Base-by-base conservation (phyloP, 2,329 filamentous ascomycete species). In the Ophiognomonia clavigignenti-juglandacearum region DNA sequence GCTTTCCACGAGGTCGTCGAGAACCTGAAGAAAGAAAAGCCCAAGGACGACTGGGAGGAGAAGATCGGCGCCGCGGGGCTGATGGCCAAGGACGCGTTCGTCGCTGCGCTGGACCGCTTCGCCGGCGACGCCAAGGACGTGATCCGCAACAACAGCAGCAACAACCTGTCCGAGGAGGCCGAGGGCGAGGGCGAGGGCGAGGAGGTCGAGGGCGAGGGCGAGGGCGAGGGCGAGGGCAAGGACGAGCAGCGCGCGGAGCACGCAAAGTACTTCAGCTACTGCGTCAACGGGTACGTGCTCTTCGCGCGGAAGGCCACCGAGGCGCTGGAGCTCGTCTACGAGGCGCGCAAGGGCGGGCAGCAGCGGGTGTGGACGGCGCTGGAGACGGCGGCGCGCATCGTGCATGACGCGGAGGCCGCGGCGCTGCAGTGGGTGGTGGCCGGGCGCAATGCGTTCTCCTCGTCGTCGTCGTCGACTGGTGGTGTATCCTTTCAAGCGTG, bases 1-100 rank as follows among this genome's bases (percentile, higher is more conserved):
- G 22, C 22, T 16, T 43, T 43, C n/a, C 40, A 43, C 40, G 40
- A 20, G 14, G 31, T 43, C 14, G n/a, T 43, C 20, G 29, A 43
- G 31, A 29, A 22, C 8, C 31, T 43, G 14, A 43, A 35, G 31
- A 35, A 31, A n/a, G 40, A 43, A n/a, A 23, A 3, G 13, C 40
- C 40, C 31, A 23, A 43, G 13, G 40, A 35, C 20, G 40, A 14
- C 8, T 43, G 40, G 40, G 40, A 43, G 29, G 31, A 35, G 4
- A 43, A 35, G 22, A 35, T 43, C n/a, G 22, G 40, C n/a, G 13
- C 40, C 16, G 29, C 29, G 9, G 40, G 19, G 13, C 7, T 36
- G 8, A 18, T 16, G 3, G n/a, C 29, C 31, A 43, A 35, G 22
- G 31, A 35, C 9, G 19, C 22, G 19, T 24, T 36, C 20, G 9